phyloP scores from a whole-genome alignment of 805 yeast genomes.

The Cyberlindnera amylophila region DNA sequence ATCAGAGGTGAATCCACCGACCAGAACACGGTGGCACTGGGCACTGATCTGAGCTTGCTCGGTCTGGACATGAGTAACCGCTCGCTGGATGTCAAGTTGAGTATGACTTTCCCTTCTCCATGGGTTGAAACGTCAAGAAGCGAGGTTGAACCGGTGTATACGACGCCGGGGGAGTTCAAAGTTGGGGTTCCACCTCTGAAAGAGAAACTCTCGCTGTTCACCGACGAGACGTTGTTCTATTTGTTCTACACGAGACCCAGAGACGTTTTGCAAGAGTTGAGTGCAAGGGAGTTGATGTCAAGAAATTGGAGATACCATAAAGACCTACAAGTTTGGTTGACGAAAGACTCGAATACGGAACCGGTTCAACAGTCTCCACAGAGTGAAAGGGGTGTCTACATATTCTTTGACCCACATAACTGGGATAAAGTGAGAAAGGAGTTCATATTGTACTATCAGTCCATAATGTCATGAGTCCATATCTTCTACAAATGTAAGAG shows the following conservation, averaged over 20 bases:
- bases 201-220: constrained; percentile 56
- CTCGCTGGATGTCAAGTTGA: constrained; percentile 37
- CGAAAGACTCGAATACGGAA: constrained; percentile 87
- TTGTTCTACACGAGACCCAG: constrained; percentile 92
- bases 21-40: constrained; percentile 63
- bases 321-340: constrained; percentile 92
- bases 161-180: constrained; percentile 47
- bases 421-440: constrained; percentile 92
- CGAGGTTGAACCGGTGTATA: constrained; percentile 82
- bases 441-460: constrained; percentile 55
- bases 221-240: constrained; percentile 90
- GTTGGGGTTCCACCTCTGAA: constrained; percentile 17
- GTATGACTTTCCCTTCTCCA: constrained; percentile 78
- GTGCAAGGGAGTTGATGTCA: constrained; percentile 84
- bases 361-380: constrained; percentile 79
- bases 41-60: constrained; percentile 64
- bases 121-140: constrained; percentile 92
- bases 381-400: constrained; percentile 89
- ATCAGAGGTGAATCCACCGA: constrained; percentile 61
- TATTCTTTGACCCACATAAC: constrained; percentile 90
- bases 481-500: not conserved
- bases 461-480: constrained; percentile 43
- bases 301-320: constrained; percentile 98
- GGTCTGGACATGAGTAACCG: constrained; percentile 55
- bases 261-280: constrained; percentile 89